Evolutionary conservation across 768 basidiomycete genomes (phyloP).

Genomic region (Lactarius vividus): DNA sequence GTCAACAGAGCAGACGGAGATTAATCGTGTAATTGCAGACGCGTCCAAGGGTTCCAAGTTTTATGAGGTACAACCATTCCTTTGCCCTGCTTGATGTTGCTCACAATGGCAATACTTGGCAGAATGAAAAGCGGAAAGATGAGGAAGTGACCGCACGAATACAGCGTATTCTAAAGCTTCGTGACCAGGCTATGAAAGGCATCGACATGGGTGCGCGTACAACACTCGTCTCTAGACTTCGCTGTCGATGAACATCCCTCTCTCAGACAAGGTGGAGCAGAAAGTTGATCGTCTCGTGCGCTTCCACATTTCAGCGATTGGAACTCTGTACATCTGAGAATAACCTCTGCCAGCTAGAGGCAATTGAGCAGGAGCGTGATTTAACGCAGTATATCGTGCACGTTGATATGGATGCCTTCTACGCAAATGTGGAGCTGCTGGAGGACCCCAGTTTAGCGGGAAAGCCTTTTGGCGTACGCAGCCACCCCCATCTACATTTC

Average conservation of each 20-base stretch:
- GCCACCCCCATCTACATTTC: neutral
- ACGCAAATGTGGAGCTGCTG: slow-evolving; percentile 73
- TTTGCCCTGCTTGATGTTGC: neutral
- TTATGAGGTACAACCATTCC: slow-evolving; percentile 58
- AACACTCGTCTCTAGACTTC: slow-evolving; percentile 20
- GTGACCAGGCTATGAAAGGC: slow-evolving; percentile 55
- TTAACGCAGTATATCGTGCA: slow-evolving; percentile 85
- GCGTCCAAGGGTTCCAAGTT: slow-evolving; percentile 93
- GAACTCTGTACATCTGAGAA: neutral
- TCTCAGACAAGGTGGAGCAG: slow-evolving; percentile 56
- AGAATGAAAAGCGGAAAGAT: slow-evolving; percentile 92
- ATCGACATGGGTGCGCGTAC: slow-evolving; percentile 51
- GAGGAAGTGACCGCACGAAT: slow-evolving; percentile 80
- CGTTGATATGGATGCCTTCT: slow-evolving; percentile 96
- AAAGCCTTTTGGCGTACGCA: slow-evolving; percentile 69
- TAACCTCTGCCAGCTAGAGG: slow-evolving; percentile 47
- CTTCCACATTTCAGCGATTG: neutral
- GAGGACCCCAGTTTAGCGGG: slow-evolving; percentile 60
- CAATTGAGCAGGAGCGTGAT: slow-evolving; percentile 75
- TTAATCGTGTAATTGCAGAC: slow-evolving; percentile 86
- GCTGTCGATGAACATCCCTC: neutral
- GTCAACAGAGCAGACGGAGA: slow-evolving; percentile 75
- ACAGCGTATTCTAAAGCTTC: slow-evolving; percentile 58
- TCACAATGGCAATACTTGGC: slow-evolving; percentile 9
- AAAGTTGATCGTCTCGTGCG: slow-evolving; percentile 70